A percentile compares a stretch with the other conserved stretches of the same genome.
Evolutionary conservation across 768 basidiomycete genomes (phyloP).

Genomic region (Rhizopogon salebrosus): DNA sequence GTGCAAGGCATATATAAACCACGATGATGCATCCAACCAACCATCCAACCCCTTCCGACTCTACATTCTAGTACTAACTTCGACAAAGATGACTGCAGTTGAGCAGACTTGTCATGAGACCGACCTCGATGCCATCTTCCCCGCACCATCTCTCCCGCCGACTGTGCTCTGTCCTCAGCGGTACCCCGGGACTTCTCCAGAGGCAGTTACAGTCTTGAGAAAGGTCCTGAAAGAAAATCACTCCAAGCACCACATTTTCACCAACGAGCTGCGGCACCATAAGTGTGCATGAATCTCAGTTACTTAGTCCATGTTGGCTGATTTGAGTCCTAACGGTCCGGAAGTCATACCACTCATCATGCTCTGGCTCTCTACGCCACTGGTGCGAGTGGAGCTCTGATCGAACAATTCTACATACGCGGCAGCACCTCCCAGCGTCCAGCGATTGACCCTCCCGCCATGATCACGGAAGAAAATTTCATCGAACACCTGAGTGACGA

Average conservation of each 20-base stretch:
- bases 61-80: too few relatives aligned
- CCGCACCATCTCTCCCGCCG: conserved; percentile 2
- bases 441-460: conserved; percentile 16
- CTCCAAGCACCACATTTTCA: conserved; percentile 38
- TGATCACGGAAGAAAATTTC: conserved; percentile 19
- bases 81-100: too few relatives aligned
- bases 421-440: conserved; percentile 19
- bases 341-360: conserved; percentile 10
- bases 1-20: too few relatives aligned
- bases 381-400: conserved; percentile 16
- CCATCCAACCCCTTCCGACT: too few relatives aligned
- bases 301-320: background rate
- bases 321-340: background rate
- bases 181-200: conserved; percentile 10
- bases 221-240: conserved; percentile 37
- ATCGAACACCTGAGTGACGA: conserved; percentile 19
- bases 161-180: background rate
- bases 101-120: too few relatives aligned
- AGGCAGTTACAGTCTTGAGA: conserved; percentile 25
- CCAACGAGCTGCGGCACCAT: conserved; percentile 40
- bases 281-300: conserved; percentile 31
- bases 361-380: conserved; percentile 18
- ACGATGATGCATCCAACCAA: too few relatives aligned
- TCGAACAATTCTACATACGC: conserved; percentile 20
- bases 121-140: conserved; percentile 1